Evolutionary conservation across 2,329 filamentous ascomycete species (phyloP).

Genomic region (Fusarium decemcellulare): DNA sequence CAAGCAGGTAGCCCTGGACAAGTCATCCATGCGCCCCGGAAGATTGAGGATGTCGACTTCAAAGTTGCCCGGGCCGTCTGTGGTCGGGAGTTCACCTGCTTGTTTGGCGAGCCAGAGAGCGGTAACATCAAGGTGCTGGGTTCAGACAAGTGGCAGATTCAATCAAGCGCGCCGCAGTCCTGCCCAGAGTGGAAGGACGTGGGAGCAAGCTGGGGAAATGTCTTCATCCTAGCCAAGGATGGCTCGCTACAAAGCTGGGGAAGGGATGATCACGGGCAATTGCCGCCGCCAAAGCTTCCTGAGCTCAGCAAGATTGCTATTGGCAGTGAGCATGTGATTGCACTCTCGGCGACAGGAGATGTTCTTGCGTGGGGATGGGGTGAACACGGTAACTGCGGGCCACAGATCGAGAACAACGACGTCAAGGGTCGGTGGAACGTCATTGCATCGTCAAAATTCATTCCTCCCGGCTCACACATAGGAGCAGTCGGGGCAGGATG

Average conservation of each 20-base stretch:
- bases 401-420: slow-evolving; percentile 72
- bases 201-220: slow-evolving; percentile 84
- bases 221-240: slow-evolving; percentile 77
- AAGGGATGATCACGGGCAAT: slow-evolving; percentile 86
- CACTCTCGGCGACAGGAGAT: slow-evolving; percentile 73
- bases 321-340: slow-evolving; percentile 93
- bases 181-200: slow-evolving; percentile 76
- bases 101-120: slow-evolving; percentile 69
- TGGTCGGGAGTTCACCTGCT: slow-evolving; percentile 87
- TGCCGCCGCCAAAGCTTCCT: slow-evolving; percentile 75
- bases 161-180: slow-evolving; percentile 67
- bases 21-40: slow-evolving; percentile 71
- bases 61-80: slow-evolving; percentile 78
- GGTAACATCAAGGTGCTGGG: slow-evolving; percentile 79
- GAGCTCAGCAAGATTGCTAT: slow-evolving; percentile 75
- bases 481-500: slow-evolving; percentile 84
- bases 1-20: slow-evolving; percentile 77
- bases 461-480: slow-evolving; percentile 67
- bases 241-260: slow-evolving; percentile 82
- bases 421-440: slow-evolving; percentile 79
- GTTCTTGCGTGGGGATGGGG: slow-evolving; percentile 96
- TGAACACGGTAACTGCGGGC: slow-evolving; percentile 96
- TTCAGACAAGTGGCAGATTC: slow-evolving; percentile 79
- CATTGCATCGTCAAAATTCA: slow-evolving; percentile 71
- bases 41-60: slow-evolving; percentile 72